Evolutionary conservation across 495 filamentous ascomycete species (phyloP).

Genomic region (Hypoxylon fuscum): DNA sequence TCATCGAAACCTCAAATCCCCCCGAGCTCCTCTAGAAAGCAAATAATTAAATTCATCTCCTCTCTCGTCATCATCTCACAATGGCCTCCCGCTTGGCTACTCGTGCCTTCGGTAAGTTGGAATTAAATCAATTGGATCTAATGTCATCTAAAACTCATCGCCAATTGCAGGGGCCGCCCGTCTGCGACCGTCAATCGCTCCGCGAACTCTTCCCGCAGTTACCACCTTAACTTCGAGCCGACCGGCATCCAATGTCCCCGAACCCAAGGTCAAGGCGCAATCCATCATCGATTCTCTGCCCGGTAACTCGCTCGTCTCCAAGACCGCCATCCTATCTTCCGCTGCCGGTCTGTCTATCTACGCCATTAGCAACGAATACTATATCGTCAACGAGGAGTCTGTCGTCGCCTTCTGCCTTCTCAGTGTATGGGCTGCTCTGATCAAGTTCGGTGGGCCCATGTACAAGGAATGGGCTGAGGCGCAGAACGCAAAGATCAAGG

Average conservation of each 20-base stretch:
- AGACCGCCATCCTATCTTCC: conserved; percentile 95
- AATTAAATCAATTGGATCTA: conserved; percentile 14
- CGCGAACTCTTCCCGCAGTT: conserved; percentile 76
- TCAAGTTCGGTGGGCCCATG: conserved; percentile 89
- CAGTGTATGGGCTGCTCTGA: conserved; percentile 86
- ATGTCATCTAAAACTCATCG: conserved; percentile 38
- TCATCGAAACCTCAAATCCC: conserved; percentile 52
- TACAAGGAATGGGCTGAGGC: conserved; percentile 91
- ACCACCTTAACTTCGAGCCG: conserved; percentile 70
- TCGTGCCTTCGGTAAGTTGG: conserved; percentile 84
- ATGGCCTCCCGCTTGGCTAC: conserved; percentile 96
- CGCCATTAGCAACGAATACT: conserved; percentile 99
- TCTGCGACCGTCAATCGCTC: conserved; percentile 75
- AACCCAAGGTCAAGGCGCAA: conserved; percentile 93
- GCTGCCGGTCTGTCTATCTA: conserved; percentile 89
- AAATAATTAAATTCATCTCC: conserved; percentile 51
- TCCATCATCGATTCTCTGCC: conserved; percentile 91
- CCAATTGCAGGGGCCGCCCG: conserved; percentile 79
- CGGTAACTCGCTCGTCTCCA: conserved; percentile 85
- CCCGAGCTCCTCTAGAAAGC: conserved; percentile 49
- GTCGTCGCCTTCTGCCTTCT: conserved; percentile 89
- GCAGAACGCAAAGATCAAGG: conserved; percentile 87
- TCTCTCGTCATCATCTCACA: conserved; percentile 62
- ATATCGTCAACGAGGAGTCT: conserved; percentile 98
- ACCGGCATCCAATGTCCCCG: conserved; percentile 79